Base-by-base conservation (phyloP, 331 rosid genomes). In the Rosa hybrid region DNA sequence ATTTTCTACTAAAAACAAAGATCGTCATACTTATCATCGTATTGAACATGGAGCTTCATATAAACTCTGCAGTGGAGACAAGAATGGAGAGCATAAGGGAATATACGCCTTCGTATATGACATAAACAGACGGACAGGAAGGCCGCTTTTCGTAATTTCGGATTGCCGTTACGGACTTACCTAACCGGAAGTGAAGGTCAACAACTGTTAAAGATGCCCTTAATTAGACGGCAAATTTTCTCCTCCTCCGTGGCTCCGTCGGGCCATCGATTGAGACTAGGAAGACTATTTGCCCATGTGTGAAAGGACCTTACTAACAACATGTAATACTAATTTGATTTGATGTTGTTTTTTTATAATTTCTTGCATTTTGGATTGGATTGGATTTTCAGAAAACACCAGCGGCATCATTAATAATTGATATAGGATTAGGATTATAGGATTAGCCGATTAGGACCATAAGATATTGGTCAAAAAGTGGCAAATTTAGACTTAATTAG, bases 241-340 rank as follows among this genome's bases (percentile, higher is more conserved):
- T 23, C 0, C 34, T 0, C 70, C 38, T 18, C 60, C 49, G 25
- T 13, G 7, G 48, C 56, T 48, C 41, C 18, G 76, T 76, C 78
- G 76, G 84, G 49, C 72, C 79, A 38, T 72, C 50, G 80, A 25
- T 16, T 34, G 71, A 45, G 68, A 38, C 76, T 16, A 8, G n/a
- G 72, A 39, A 17, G 50, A 16, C 25, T 34, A 34, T 34, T 34
- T 34, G 39, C 39, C 39, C 39, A 34, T 34, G 0, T 34, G 39
- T 34, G 39, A 34, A 3, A 3, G 4, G 39, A 34, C 39, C 4
- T 34, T 34, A 34, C 4, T 34, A 34, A 34, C 39, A 34, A 34
- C 39, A 34, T 34, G 39, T 34, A 34, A 34, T 3, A 34, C 39
- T 34, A 34, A 34, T 34, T 34, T 34, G 39, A 34, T 34, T 34